phyloP scores from a whole-genome alignment of 495 filamentous ascomycete species.

The Aspergillus biplanus region DNA sequence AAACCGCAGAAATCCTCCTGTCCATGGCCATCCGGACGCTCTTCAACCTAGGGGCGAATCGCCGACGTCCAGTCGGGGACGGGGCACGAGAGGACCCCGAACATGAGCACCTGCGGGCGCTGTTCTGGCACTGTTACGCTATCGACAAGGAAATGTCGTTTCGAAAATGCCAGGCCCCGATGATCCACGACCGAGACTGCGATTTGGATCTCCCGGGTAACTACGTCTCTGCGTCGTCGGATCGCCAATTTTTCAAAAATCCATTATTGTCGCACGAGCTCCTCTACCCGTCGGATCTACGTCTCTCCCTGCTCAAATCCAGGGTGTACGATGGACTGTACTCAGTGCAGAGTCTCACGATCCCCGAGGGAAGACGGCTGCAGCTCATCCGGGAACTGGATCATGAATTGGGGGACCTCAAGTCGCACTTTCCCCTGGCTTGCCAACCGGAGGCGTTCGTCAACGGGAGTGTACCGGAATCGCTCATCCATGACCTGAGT shows the following conservation, averaged over 20 bases:
- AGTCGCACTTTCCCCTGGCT: slow-evolving; percentile 21
- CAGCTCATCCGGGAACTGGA: slow-evolving; percentile 34
- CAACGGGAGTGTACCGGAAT: slow-evolving; percentile 26
- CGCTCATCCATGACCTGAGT: slow-evolving; percentile 34
- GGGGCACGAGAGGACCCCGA: not conserved
- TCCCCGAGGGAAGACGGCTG: slow-evolving; percentile 26
- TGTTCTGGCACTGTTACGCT: slow-evolving; percentile 45
- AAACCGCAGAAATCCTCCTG: slow-evolving; percentile 28
- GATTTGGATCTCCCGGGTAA: slow-evolving; percentile 35
- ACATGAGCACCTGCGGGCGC: slow-evolving; percentile 29
- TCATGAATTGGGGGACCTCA: slow-evolving; percentile 29
- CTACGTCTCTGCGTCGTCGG: slow-evolving; percentile 24
- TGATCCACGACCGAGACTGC: slow-evolving; percentile 36
- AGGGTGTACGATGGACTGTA: slow-evolving; percentile 32
- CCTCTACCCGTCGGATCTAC: slow-evolving; percentile 33
- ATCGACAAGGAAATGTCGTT: slow-evolving; percentile 40
- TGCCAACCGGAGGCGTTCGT: slow-evolving; percentile 31
- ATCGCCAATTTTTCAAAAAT: slow-evolving; percentile 28
- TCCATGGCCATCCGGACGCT: slow-evolving; percentile 29
- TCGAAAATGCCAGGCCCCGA: slow-evolving; percentile 30
- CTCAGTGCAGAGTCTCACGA: slow-evolving; percentile 17
- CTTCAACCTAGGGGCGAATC: slow-evolving; percentile 22
- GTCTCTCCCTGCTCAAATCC: slow-evolving; percentile 31
- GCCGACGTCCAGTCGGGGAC: slow-evolving; percentile 14
- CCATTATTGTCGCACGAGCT: slow-evolving; percentile 30